Conservation (phyloP, 768 basidiomycete genomes). For the Leucocoprinus sp. region DNA sequence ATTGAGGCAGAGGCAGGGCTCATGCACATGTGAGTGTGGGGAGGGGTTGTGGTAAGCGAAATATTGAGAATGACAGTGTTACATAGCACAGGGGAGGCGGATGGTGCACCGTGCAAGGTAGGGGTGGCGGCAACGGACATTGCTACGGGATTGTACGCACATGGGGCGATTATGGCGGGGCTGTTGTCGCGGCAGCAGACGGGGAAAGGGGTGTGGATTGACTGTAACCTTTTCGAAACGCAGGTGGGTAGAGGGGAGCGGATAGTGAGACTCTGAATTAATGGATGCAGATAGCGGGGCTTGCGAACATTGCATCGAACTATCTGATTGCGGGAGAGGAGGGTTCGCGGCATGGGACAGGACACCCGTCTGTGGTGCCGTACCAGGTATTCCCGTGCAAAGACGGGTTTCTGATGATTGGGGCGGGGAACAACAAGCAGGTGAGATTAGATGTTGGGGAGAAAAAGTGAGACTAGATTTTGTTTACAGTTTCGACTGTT, state of each 20-base stretch:
- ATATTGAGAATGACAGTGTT: not conserved
- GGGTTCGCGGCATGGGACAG: constrained; percentile 82
- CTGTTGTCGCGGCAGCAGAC: constrained; percentile 77
- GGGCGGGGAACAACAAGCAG: constrained; percentile 86
- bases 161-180: constrained; percentile 89
- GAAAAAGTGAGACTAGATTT: not conserved
- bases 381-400: constrained; percentile 87
- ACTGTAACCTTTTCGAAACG: constrained; percentile 87
- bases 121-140: constrained; percentile 92
- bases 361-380: constrained; percentile 90
- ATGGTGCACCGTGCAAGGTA: constrained; percentile 85
- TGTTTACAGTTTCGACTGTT: constrained; percentile 61
- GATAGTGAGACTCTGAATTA: not conserved
- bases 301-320: constrained; percentile 90
- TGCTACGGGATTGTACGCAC: constrained; percentile 82
- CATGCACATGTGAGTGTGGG: constrained; percentile 74
- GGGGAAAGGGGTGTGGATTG: constrained; percentile 84
- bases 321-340: constrained; percentile 83
- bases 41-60: constrained; percentile 1
- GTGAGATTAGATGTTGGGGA: constrained; percentile 24
- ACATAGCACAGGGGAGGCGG: constrained; percentile 76
- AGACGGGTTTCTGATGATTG: constrained; percentile 89
- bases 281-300: constrained; percentile 63
- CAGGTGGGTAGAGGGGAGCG: constrained; percentile 43
- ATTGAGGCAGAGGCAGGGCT: constrained; percentile 88